Conservation (phyloP, 2,329 filamentous ascomycete species). For the Lasiodiplodia gonubiensis region DNA sequence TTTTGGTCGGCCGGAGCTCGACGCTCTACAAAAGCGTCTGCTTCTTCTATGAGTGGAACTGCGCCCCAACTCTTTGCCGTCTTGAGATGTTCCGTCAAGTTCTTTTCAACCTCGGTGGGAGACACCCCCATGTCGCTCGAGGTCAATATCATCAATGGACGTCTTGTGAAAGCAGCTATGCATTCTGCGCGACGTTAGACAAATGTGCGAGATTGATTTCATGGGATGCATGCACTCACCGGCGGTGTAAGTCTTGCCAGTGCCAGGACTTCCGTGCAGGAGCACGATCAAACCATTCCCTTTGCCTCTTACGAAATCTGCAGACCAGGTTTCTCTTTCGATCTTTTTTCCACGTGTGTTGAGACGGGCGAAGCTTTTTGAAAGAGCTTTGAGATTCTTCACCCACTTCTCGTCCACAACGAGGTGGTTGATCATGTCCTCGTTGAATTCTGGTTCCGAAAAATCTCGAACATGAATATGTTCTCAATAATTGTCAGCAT, state of each 20-base stretch:
- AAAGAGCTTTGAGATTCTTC: conserved; percentile 37
- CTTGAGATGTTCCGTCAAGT: conserved; percentile 32
- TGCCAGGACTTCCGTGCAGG: conserved; percentile 12
- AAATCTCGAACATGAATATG: conserved; percentile 35
- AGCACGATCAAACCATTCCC: conserved; percentile 6
- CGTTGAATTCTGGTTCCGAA: conserved; percentile 36
- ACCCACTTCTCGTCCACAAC: conserved; percentile 39
- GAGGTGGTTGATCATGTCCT: conserved; percentile 38
- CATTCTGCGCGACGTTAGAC: conserved; percentile 36
- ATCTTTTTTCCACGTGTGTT: conserved; percentile 31
- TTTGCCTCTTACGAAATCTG: conserved; percentile 11
- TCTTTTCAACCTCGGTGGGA: conserved; percentile 21
- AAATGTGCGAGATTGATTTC: neutral
- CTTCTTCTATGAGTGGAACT: conserved; percentile 41
- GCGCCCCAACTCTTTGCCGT: conserved; percentile 37
- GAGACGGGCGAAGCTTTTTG: conserved; percentile 35
- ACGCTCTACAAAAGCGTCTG: conserved; percentile 46
- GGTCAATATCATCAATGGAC: conserved; percentile 42
- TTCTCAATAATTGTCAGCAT: conserved; percentile 27
- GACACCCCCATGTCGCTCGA: conserved; percentile 38
- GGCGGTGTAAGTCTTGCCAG: conserved; percentile 36
- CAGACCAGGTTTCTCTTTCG: conserved; percentile 26
- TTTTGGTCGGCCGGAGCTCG: conserved; percentile 39
- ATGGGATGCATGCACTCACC: conserved; percentile 32
- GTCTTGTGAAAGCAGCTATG: conserved; percentile 41